Evolutionary conservation across 2,329 filamentous ascomycete genomes (phyloP), one percentile per base, ranked within the genome.

Genomic region (Microcyclospora pomicola): DNA sequence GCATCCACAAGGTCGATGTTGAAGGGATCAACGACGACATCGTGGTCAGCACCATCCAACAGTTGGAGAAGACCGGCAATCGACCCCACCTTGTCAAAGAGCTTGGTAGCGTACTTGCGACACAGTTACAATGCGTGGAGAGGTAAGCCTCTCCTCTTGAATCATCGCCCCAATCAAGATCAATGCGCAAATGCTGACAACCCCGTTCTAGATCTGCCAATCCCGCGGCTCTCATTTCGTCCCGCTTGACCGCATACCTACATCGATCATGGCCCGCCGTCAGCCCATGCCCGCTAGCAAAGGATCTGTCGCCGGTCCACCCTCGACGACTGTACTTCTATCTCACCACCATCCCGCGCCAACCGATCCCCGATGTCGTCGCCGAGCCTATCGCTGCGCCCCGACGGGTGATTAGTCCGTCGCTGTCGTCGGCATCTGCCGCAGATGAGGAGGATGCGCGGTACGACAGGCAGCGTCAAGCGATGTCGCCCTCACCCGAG

Each of bases 291-390:
- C 88, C 91, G 3, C 66, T 96, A 39, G 84, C 83, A 36, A 96
- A 96, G 65, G 85, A 94, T 62, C 75, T 95, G 38, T 85, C 95
- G 58, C 79, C 82, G 31, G 81, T 88, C 31, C 88, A 96, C 58
- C 91, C 91, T 14, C 82, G 88, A 56, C 84, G 91, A 61, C 87
- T 92, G 34, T 96, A 94, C 68, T 96, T 92, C 65, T 96, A 87
- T 64, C 74, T 98, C 42, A 93, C 85, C 30, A 93, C 82, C n/a
- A 80, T 73, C 54, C 77, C 82, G 34, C 83, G 81, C 55, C 84
- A 88, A 56, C 76, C 84, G 29, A 75, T 96, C 14, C 84, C 85
- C 2, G 74, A 82, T 47, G 64, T 55, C 46, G 65, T 51, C 40
- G 34, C 47, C n/a, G 50, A 55, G 27, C 49, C 50, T 10, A 43